Conservation (phyloP, 306 rosid species). For the Ormosia semicastrata region DNA sequence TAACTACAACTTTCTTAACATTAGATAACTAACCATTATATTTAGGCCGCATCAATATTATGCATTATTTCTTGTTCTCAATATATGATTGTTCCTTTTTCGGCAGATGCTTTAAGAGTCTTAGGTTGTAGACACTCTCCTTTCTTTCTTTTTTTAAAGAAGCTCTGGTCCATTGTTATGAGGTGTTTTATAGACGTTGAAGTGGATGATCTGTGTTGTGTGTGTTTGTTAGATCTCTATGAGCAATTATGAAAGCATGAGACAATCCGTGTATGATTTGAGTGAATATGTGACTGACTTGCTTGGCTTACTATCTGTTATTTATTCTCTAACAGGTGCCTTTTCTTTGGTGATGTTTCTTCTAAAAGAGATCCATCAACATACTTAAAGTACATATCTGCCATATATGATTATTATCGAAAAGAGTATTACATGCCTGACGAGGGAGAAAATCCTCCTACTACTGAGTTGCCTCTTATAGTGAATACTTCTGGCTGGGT, state of each 20-base stretch:
- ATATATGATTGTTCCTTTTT: background rate
- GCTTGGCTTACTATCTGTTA: constrained; percentile 14
- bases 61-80: background rate
- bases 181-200: background rate
- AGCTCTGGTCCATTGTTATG: background rate
- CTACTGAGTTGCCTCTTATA: constrained; percentile 65
- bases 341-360: constrained; percentile 86
- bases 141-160: background rate
- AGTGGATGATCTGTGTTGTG: background rate
- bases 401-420: constrained; percentile 61
- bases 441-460: constrained; percentile 34
- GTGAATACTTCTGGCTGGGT: constrained; percentile 97
- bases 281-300: constrained; percentile 7
- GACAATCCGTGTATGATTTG: background rate
- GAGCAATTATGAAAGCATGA: background rate
- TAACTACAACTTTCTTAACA: background rate
- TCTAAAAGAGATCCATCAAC: constrained; percentile 67
- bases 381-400: constrained; percentile 48
- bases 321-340: constrained; percentile 50
- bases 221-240: background rate
- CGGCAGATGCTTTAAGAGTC: background rate
- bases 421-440: constrained; percentile 42
- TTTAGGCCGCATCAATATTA: background rate
- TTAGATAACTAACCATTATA: background rate
- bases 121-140: background rate